Evolutionary conservation across 257 asterid genomes (phyloP).

Genomic region (Nicotiana attenuata): DNA sequence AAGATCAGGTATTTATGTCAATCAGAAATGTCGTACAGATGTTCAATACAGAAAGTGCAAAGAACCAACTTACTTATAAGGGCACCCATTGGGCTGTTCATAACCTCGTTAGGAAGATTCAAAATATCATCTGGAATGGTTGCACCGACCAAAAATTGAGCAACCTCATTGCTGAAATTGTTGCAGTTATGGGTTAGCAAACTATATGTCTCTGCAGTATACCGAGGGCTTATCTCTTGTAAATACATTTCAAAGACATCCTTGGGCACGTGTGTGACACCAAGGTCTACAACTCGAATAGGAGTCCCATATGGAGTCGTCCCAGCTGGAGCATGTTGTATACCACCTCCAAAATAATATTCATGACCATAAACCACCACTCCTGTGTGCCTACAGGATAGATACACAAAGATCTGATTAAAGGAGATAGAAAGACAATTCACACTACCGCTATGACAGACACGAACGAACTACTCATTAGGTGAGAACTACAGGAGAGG

Average conservation of each 20-base stretch:
- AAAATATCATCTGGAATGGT: conserved; percentile 9
- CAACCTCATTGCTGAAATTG: conserved; percentile 81
- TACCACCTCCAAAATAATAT: conserved; percentile 13
- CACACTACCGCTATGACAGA: background rate
- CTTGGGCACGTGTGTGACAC: conserved; percentile 80
- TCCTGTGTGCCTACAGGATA: conserved; percentile 85
- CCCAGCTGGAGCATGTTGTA: conserved; percentile 51
- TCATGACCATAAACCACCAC: conserved; percentile 75
- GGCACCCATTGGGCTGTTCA: conserved; percentile 93
- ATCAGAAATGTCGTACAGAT: background rate
- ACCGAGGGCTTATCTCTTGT: conserved; percentile 75
- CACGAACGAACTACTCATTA: background rate
- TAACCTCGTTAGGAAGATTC: conserved; percentile 19
- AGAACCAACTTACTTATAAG: conserved; percentile 17
- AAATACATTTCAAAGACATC: conserved; percentile 80
- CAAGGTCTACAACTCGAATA: conserved; percentile 70
- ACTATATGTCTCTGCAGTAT: conserved; percentile 81
- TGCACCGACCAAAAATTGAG: conserved; percentile 8
- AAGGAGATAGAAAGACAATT: background rate
- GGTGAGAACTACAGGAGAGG: too few relatives aligned
- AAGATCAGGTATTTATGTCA: background rate
- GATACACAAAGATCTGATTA: background rate
- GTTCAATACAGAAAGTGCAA: background rate
- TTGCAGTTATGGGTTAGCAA: conserved; percentile 82
- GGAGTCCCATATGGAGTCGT: conserved; percentile 87